phyloP scores from a whole-genome alignment of 805 yeast genomes.

The Grigorovia yakushimaensis region DNA sequence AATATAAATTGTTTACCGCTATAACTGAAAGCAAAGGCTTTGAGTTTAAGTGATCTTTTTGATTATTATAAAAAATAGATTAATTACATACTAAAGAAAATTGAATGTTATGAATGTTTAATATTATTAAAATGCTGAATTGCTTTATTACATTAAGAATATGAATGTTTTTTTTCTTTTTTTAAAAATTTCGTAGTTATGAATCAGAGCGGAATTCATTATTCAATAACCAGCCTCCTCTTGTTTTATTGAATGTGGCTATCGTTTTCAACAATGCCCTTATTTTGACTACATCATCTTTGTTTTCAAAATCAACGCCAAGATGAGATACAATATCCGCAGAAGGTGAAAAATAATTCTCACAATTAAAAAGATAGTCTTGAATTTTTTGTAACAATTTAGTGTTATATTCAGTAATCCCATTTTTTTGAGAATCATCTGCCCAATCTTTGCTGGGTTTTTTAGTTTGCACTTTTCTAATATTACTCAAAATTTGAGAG shows the following conservation, averaged over 20 bases:
- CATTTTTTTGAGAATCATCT: constrained; percentile 9
- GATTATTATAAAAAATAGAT: not conserved
- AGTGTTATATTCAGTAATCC: constrained; percentile 1
- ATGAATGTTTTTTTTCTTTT: not conserved
- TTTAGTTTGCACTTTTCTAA: constrained; percentile 11
- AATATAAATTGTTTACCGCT: constrained; percentile 53
- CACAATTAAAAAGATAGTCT: constrained; percentile 30
- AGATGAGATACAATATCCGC: constrained; percentile 36
- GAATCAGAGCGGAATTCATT: constrained; percentile 13
- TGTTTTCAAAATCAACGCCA: constrained; percentile 33
- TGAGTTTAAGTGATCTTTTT: constrained; percentile 37
- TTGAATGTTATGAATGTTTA: too few species aligned
- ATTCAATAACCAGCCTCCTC: constrained; percentile 57
- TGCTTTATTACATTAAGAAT: not conserved
- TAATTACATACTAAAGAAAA: not conserved
- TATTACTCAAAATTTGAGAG: constrained; percentile 18
- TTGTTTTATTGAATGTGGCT: constrained; percentile 53
- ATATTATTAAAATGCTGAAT: not conserved
- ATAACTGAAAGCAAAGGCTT: constrained; percentile 78
- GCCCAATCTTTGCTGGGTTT: not conserved
- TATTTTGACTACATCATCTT: constrained; percentile 48
- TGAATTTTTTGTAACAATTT: constrained; percentile 24
- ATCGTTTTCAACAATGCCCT: constrained; percentile 61
- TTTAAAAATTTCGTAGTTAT: not conserved
- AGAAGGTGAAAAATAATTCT: constrained; percentile 38